Conservation (phyloP, 495 filamentous ascomycete species). For the Hypoxylon fragiforme region DNA sequence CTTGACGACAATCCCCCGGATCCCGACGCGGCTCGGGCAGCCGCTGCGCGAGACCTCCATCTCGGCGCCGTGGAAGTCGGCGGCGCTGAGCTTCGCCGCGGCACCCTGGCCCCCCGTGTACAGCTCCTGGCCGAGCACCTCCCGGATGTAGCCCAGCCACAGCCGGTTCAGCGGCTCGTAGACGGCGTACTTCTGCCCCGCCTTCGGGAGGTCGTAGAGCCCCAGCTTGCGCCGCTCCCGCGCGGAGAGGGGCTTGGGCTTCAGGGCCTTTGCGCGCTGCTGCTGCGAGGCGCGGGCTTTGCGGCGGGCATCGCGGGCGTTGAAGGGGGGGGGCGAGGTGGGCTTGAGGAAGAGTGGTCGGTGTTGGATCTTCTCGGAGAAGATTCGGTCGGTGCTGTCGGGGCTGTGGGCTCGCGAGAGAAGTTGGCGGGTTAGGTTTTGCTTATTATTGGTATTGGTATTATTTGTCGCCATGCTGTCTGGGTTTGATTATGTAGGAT, state of each 20-base stretch:
- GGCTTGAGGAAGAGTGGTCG: conserved; percentile 80
- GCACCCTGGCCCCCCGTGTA: conserved; percentile 47
- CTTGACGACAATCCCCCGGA: conserved; percentile 82
- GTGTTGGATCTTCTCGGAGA: conserved; percentile 77
- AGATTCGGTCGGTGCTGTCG: conserved; percentile 67
- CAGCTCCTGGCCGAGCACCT: conserved; percentile 61
- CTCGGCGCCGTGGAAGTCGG: conserved; percentile 88
- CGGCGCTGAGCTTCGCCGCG: conserved; percentile 71
- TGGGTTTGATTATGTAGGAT: no score
- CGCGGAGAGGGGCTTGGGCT: conserved; percentile 78
- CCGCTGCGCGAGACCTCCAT: conserved; percentile 80
- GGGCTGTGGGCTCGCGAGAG: conserved; percentile 76
- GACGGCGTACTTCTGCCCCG: conserved; percentile 69
- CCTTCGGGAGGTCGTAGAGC: conserved; percentile 72
- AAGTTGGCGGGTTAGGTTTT: conserved; percentile 63
- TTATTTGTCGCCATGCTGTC: conserved; percentile 21
- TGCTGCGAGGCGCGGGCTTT: conserved; percentile 56
- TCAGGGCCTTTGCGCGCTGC: conserved; percentile 59
- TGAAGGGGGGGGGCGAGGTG: conserved; percentile 62
- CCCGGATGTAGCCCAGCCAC: conserved; percentile 83
- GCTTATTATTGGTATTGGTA: conserved; percentile 25
- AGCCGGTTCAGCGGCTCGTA: conserved; percentile 76
- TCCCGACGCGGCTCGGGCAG: conserved; percentile 79
- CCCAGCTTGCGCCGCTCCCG: conserved; percentile 72
- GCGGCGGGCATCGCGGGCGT: conserved; percentile 69